These are phyloP conservation scores for Naganishia albida DNA, from an alignment of 1,284 basidiomycete genomes.

Conservation along the genomic window DNA sequence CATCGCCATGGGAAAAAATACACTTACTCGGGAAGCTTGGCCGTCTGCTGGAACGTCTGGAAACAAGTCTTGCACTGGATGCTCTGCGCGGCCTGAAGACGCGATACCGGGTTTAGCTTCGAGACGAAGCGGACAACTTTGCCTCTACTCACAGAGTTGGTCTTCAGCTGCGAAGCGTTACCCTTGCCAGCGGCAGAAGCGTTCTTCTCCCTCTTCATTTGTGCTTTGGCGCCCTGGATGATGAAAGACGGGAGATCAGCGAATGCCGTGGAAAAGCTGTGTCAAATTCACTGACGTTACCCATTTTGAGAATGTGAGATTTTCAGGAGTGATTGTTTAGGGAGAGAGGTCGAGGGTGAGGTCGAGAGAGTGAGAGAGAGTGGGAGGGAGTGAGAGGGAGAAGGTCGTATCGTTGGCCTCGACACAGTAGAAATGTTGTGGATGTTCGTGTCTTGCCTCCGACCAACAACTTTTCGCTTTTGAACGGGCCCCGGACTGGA, in stretches of 20 bases:
- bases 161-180: constrained; percentile 47
- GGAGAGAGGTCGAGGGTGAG: not conserved
- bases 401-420: not conserved
- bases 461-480: constrained; percentile 9
- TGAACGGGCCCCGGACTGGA: constrained; percentile 1
- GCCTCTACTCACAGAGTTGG: constrained; percentile 47
- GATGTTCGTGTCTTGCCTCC: constrained; percentile 11
- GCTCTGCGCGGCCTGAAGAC: constrained; percentile 52
- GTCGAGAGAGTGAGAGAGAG: constrained; percentile 3
- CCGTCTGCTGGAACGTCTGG: constrained; percentile 57
- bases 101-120: not conserved
- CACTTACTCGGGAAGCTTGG: constrained; percentile 54
- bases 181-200: constrained; percentile 41
- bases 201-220: constrained; percentile 45
- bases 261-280: not conserved
- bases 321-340: constrained; percentile 2
- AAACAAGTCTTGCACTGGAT: constrained; percentile 57
- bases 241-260: not conserved
- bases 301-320: constrained; percentile 22
- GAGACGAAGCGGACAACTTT: not conserved
- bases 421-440: not conserved
- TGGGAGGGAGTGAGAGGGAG: not conserved
- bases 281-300: constrained; percentile 10
- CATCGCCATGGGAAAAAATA: not conserved
- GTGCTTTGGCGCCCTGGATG: constrained; percentile 51